Evolutionary conservation across 2,329 filamentous ascomycete genomes (phyloP), one percentile per base, ranked within the genome.

Genomic region (Coleophoma eucalyptorum): DNA sequence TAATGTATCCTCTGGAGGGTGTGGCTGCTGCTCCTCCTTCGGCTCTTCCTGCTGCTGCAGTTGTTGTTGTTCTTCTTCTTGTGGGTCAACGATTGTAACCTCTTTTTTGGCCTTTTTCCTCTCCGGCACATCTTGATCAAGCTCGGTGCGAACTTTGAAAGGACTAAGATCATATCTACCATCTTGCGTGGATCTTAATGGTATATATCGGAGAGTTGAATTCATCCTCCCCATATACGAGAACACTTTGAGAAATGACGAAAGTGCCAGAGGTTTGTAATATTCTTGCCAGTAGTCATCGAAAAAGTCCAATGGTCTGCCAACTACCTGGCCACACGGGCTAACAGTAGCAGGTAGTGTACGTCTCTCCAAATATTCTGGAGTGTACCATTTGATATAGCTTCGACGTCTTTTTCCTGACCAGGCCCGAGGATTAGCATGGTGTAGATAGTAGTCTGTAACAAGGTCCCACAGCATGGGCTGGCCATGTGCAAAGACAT

Each of bases 241-340:
- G 65, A 96, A 97, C 66, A 97, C 88, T 65, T 97, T 99, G 13
- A 86, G 80, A 58, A 97, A 90, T 0, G 90, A 94, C 0, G 94
- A 96, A 1, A 97, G 72, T 0, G 89, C 89, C 7, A 89, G 79
- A 0, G 94, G 94, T 13, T 92, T 84, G 66, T 99, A 99, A 67
- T 97, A 97, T 66, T 99, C 94, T 7, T 94, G 76, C 94, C 94
- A 99, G 69, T 96, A 99, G 67, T 97, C 91, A 64, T 97, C 93
- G 53, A 90, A 90, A 53, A 80, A 83, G 3, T 77, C 52, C 11
- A 66, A 49, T 16, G 62, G 55, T 35, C 65, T 66, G n/a, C 48
- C 45, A 2, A 56, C 46, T 15, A 53, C 49, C 8, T 46, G 10
- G 3, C 55, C 60, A 20, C 46, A 49, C 11, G 61, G 59, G 8